Base-by-base conservation (phyloP, 192 early-diverging fungal genomes). In the Chytriomyces confervae region DNA sequence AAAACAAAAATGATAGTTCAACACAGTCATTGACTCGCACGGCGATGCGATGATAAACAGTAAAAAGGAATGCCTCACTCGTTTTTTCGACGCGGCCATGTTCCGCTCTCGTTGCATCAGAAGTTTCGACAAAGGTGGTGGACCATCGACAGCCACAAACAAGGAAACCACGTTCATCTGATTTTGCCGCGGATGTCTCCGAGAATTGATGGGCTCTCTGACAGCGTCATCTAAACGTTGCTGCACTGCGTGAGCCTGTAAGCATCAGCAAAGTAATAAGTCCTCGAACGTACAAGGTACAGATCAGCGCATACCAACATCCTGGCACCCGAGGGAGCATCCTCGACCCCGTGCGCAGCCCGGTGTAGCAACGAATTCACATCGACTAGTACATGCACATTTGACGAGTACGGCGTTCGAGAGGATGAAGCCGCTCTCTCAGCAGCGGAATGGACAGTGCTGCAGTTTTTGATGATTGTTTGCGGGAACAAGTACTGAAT, bases 81-180 rank as follows among this genome's bases (percentile, higher is more conserved):
- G 50, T 29, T 72, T 72, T 49, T 72, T 72, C 1, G 53, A 1
- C 8, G 27, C 10, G 18, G 9, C 51, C 57, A 27, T n/a, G 4
- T 51, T 9, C 6, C 69, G 47, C 24, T 48, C 13, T 24, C 51
- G 48, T 45, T 72, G 69, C 50, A 57, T 11, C 18, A 72, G 5
- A 48, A 72, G 57, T 51, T 72, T 72, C 27, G 50, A 16, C 27
- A 72, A 27, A 48, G 69, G 69, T 23, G 69, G 50, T 9, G 69
- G 69, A 27, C 69, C 69, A 27, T 72, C 69, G 69, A 57, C 10
- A 13, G 51, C 69, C 7, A 72, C 13, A 45, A 57, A 72, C 10
- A 72, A 27, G 20, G 69, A 50, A 57, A 20, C 13, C 20, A 57
- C 20, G 1, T 57, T 13, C 53, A n/a, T 57, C 53, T 1, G 53